Base-by-base conservation (phyloP, 768 basidiomycete species). In the Agrocybe praecox region DNA sequence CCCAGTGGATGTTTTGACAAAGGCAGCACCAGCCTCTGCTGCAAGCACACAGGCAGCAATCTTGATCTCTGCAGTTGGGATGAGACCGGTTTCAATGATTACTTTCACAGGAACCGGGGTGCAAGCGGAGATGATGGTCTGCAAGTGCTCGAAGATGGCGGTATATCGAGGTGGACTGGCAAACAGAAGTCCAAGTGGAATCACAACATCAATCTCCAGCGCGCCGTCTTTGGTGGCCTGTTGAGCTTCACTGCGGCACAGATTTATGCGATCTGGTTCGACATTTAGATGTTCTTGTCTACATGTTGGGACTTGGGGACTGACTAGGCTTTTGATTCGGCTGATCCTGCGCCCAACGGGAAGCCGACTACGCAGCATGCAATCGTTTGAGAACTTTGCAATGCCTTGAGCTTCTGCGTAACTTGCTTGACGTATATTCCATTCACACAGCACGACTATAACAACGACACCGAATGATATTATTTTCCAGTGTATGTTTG, bases 1-100 rank as follows among this genome's bases (percentile, higher is more conserved):
- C 2, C 81, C 81, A 0, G 81, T 84, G 48, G 75, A 80, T 0
- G 81, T 84, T 66, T 83, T 82, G n/a, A 84, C 80, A 52, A 80
- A 83, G 0, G 71, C 67, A 0, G 80, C 82, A 6, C 80, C 81
- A 0, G 81, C 80, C 61, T 80, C 80, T 5, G 80, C 78, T 3
- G 80, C 74, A 5, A 82, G 63, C 49, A 77, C 73, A 3, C 73
- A 77, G 2, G 76, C 81, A 0, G 78, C 77, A 22, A 83, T 72
- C 61, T 80, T 82, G 17, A 64, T 57, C 54, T 79, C 72, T 21
- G 72, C 69, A 21, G 75, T 73, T 3, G 76, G 71, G 3, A 84
- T 69, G n/a, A 81, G 70, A 4, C 72, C 69, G 1, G 81, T 82
- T 55, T 84, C 81, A 11, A 84, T 69, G 59, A 84, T 84, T 36